Base-by-base conservation (phyloP, 2,329 filamentous ascomycete species). In the Sporothrix pallida region DNA sequence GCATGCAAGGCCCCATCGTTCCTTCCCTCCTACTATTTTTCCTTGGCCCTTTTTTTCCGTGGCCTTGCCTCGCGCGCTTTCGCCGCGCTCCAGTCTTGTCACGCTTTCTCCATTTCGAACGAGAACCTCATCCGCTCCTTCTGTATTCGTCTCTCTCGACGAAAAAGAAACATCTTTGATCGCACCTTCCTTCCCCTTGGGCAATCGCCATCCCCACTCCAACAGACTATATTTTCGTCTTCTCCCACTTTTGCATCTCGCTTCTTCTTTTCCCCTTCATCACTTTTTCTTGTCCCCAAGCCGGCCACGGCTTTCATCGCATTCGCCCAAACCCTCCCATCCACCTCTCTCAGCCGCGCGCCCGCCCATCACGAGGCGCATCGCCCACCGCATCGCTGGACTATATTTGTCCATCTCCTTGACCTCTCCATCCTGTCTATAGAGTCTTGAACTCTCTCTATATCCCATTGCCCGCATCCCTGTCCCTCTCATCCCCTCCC, bases 31-130 rank as follows among this genome's bases (percentile, higher is more conserved):
- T 67, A 17, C 44, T 67, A 9, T 48, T 63, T 65, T 46, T 46
- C 3, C 42, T 6, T 48, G 17, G 52, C 52, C 23, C 37, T 13
- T 5, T 23, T 44, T 46, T 42, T 20, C 23, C 42, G 62, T 44
- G 62, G 42, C 62, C 62, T 37, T 23, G 62, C 23, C 62, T 46
- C 65, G 65, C 65, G 44, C 44, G 31, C 31, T 37, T 37, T 37
- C 31, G 31, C 31, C 31, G 31, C 62, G 37, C 62, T 42, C 42
- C 8, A 15, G 42, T 20, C 52, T 56, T 56, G 52, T 26, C 62
- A 67, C 62, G 62, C 42, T 60, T 60, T 31, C 54, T 60, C 20
- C 20, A 62, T 52, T n/a, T 68, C 46, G 10, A 44, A 52, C 23
- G 10, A 42, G 23, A 65, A 15, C 62, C 42, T 56, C 37, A 9